Evolutionary conservation across 352 stramenopile species (phyloP), one percentile per base, ranked within the genome.

Genomic region (Pythium coloratum): DNA sequence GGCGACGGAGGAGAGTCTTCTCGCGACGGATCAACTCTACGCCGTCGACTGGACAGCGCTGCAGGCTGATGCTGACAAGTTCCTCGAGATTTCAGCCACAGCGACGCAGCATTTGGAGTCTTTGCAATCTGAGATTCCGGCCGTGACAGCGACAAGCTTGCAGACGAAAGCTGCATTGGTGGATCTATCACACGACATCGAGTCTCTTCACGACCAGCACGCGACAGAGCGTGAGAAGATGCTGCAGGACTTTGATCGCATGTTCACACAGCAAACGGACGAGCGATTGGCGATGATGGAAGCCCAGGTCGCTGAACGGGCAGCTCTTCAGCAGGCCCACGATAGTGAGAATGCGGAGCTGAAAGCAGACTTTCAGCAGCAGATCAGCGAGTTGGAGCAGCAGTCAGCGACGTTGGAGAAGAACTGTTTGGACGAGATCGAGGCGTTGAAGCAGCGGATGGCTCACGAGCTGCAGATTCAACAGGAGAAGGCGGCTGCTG

Each of bases 81-180:
- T 90, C 53, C 54, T 92, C 6, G 82, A 90, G 60, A 86, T 92
- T 55, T 68, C 80, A 1, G 60, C 44, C 5, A 81, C 80, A 3
- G 81, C 84, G 28, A 70, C 51, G 16, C 76, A 88, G 47, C 81
- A 92, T 53, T 18, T 89, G 18, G 81, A 90, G 0, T 38, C 65
- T 16, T 69, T 92, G 12, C 73, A 88, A n/a, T 70, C 60, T 32
- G 78, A 87, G 5, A 55, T 91, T 6, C 83, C 83, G 0, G 66
- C 49, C 18, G 64, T 88, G 36, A 55, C 63, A 0, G 71, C 66
- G 6, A 64, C 64, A 4, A 76, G 72, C 42, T 62, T 83, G 16
- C 38, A 88, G 51, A 84, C 78, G 7, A 63, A 65, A 26, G 71
- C 46, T 13, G 76, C 71, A 13, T 56, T 91, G 24, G 47, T 60